Evolutionary conservation across 2,329 filamentous ascomycete genomes (phyloP).

Genomic region (Whalleya microplaca): DNA sequence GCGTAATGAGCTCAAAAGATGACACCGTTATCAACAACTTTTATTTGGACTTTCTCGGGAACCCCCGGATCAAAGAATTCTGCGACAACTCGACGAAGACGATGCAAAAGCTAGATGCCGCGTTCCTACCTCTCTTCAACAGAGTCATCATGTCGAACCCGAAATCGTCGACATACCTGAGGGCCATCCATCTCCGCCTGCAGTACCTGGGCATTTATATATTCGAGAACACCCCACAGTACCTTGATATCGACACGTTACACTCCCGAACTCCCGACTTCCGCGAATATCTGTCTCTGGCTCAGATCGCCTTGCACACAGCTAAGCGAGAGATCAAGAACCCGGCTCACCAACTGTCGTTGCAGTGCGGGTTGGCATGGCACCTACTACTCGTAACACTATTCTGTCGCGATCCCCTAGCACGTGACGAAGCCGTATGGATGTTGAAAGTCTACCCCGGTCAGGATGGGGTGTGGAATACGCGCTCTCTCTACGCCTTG

Average conservation of each 20-base stretch:
- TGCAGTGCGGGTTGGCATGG: constrained; percentile 37
- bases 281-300: constrained; percentile 40
- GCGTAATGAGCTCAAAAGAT: constrained; percentile 8
- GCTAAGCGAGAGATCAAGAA: constrained; percentile 19
- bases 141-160: constrained; percentile 31
- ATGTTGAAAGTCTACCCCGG: constrained; percentile 40
- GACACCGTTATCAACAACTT: constrained; percentile 19
- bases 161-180: constrained; percentile 34
- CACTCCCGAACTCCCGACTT: constrained; percentile 33
- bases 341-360: constrained; percentile 30
- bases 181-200: constrained; percentile 40
- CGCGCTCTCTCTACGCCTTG: constrained; percentile 33
- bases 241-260: constrained; percentile 27
- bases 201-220: constrained; percentile 33
- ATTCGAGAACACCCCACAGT: constrained; percentile 36
- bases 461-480: constrained; percentile 40
- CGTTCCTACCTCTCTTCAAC: constrained; percentile 41
- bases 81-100: constrained; percentile 12
- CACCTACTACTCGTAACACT: constrained; percentile 30
- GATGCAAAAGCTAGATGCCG: constrained; percentile 29
- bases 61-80: constrained; percentile 23
- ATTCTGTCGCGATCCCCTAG: constrained; percentile 38
- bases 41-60: constrained; percentile 16
- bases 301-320: constrained; percentile 31
- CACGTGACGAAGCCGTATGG: constrained; percentile 37